These are phyloP conservation scores for Penicillium sp. DNA, from an alignment of 2,329 filamentous ascomycete genomes.

Conservation along the genomic window DNA sequence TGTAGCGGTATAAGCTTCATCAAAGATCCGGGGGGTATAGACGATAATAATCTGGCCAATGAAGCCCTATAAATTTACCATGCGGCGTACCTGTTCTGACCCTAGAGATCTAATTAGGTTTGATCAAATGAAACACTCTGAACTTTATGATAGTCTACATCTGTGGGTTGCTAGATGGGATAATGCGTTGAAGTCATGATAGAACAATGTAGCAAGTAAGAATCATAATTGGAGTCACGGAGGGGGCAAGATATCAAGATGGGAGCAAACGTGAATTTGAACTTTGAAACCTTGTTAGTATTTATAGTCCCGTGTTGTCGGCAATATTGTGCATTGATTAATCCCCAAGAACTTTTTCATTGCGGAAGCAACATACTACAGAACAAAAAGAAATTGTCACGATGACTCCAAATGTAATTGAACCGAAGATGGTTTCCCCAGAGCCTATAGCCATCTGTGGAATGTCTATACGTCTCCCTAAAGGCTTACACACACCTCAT, in stretches of 20 bases:
- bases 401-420: neutral
- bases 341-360: neutral
- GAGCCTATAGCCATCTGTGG: conserved; percentile 13
- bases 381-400: neutral
- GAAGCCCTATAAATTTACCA: too few relatives aligned
- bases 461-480: conserved; percentile 17
- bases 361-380: too few relatives aligned
- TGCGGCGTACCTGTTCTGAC: too few relatives aligned
- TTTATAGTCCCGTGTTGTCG: neutral
- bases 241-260: neutral
- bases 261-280: too few relatives aligned
- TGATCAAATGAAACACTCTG: too few relatives aligned
- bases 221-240: too few relatives aligned
- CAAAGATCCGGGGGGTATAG: neutral
- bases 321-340: neutral
- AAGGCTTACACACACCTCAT: conserved; percentile 11
- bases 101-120: too few relatives aligned
- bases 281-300: neutral
- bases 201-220: too few relatives aligned
- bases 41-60: too few relatives aligned
- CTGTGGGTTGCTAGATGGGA: too few relatives aligned
- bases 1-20: neutral
- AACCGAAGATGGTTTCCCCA: neutral
- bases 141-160: too few relatives aligned
- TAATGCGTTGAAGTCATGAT: too few relatives aligned